Conservation (phyloP, 2,329 filamentous ascomycete genomes). For the Furcasterigmium sp. region DNA sequence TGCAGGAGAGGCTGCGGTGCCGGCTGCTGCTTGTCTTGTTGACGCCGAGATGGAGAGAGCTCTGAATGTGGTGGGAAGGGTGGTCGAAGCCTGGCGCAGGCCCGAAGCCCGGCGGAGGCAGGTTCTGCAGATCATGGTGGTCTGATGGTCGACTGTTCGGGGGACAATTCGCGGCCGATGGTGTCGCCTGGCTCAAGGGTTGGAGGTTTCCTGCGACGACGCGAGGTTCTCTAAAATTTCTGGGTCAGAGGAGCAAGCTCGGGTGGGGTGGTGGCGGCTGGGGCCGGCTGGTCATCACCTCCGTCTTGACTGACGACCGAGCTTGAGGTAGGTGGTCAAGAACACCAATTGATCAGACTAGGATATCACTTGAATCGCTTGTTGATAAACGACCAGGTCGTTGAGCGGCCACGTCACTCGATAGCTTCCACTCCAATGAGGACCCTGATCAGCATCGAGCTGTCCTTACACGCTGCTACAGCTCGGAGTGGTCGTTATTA, state of each 20-base stretch:
- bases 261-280: neutral
- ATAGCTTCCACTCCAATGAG: too few relatives aligned
- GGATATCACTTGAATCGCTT: too few relatives aligned
- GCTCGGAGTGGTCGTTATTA: too few relatives aligned
- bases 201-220: slow-evolving; percentile 3
- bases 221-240: slow-evolving; percentile 12
- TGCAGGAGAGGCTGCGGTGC: slow-evolving; percentile 16
- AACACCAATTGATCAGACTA: too few relatives aligned
- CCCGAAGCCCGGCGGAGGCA: slow-evolving; percentile 45
- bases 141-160: neutral
- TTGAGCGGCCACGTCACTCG: too few relatives aligned
- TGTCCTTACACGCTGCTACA: too few relatives aligned
- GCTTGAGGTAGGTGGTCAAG: too few relatives aligned
- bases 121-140: slow-evolving; percentile 33
- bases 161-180: slow-evolving; percentile 1
- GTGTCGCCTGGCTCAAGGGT: slow-evolving; percentile 1
- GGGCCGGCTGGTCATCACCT: slow-evolving; percentile 1
- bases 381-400: too few relatives aligned
- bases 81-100: slow-evolving; percentile 18
- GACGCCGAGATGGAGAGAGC: slow-evolving; percentile 33
- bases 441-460: too few relatives aligned
- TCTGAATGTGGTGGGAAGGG: slow-evolving; percentile 18
- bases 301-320: too few relatives aligned
- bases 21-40: slow-evolving; percentile 8
- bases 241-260: slow-evolving; percentile 11